Conservation (phyloP, 345 rosid species). For the Erucastrum elatum region DNA sequence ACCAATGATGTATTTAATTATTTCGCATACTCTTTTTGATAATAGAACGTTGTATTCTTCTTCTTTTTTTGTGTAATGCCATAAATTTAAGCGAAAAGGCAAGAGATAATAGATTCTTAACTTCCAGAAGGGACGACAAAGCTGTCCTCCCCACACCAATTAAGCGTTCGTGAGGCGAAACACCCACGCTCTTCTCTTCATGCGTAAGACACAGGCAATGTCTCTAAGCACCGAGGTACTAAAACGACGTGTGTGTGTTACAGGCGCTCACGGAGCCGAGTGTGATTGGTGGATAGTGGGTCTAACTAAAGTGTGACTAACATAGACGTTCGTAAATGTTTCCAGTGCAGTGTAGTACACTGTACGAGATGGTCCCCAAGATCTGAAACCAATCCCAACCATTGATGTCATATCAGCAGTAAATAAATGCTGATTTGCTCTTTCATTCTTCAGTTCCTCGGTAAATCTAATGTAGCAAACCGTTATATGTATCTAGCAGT, state of each 20-base stretch:
- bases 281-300: conserved; percentile 27
- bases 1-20: background rate
- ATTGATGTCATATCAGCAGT: conserved; percentile 44
- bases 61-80: conserved; percentile 6
- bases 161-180: conserved; percentile 32
- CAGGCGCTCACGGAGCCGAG: conserved; percentile 32
- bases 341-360: conserved; percentile 34
- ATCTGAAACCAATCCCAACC: conserved; percentile 25
- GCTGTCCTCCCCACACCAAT: conserved; percentile 32
- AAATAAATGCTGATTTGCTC: conserved; percentile 26
- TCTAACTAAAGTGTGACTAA: conserved; percentile 35
- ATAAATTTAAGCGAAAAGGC: conserved; percentile 30
- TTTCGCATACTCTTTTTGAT: conserved; percentile 3
- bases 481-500: conserved; percentile 40
- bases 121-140: conserved; percentile 15
- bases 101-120: conserved; percentile 29
- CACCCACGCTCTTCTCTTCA: conserved; percentile 1
- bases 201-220: background rate
- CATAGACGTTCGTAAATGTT: conserved; percentile 36
- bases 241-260: background rate
- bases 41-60: conserved; percentile 16
- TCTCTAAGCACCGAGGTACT: background rate
- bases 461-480: conserved; percentile 28
- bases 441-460: background rate
- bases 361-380: conserved; percentile 39